Evolutionary conservation across 2,329 filamentous ascomycete species (phyloP).

Genomic region (Ophiostoma ulmi): DNA sequence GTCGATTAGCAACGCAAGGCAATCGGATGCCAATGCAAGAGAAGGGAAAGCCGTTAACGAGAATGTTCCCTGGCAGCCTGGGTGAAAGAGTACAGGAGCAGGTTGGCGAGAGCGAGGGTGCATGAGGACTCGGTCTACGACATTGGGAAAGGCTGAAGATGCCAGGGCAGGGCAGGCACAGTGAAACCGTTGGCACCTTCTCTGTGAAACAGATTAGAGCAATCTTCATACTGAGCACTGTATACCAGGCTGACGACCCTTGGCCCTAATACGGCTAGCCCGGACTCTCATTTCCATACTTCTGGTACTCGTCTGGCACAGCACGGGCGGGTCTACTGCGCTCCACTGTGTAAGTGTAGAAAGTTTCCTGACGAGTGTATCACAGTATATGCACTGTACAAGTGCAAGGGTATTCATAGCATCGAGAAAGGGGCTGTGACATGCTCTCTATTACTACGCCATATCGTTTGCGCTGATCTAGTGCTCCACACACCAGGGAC

Average conservation of each 20-base stretch:
- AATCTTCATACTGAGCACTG: background rate
- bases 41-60: background rate
- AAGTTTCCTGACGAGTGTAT: background rate
- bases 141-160: constrained; percentile 2
- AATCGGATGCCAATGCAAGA: background rate
- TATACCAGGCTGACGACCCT: background rate
- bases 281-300: background rate
- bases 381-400: background rate
- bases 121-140: background rate
- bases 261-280: background rate
- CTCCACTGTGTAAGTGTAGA: background rate
- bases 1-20: background rate
- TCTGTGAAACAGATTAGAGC: constrained; percentile 5
- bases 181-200: constrained; percentile 16
- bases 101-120: background rate
- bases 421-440: constrained; percentile 11
- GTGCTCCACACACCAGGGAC: constrained; percentile 10
- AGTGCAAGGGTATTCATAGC: constrained; percentile 1
- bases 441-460: background rate
- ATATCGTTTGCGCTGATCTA: constrained; percentile 4
- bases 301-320: background rate
- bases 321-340: background rate
- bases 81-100: background rate
- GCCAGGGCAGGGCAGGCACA: constrained; percentile 3
- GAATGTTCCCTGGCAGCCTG: background rate